Conservation (phyloP, 805 yeast species). For the Pichia paraexigua region DNA sequence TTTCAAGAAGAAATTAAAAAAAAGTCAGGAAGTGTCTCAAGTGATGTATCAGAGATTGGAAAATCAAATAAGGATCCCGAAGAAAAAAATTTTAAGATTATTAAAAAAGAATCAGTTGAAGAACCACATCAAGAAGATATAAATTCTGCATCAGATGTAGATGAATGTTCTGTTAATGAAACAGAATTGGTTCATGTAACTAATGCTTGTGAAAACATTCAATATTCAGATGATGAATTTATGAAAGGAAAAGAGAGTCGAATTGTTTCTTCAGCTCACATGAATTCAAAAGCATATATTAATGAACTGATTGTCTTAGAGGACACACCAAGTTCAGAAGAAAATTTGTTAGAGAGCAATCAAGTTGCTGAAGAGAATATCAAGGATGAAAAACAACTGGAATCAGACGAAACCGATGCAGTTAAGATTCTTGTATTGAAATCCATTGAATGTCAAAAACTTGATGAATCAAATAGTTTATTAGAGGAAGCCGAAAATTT, state of each 20-base stretch:
- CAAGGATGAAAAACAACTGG: neutral
- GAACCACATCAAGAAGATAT: neutral
- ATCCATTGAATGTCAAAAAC: no score
- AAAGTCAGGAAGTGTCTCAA: neutral
- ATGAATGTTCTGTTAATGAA: neutral
- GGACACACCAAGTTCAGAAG: neutral
- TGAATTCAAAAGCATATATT: neutral
- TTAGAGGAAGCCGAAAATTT: neutral
- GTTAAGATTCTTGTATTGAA: no score
- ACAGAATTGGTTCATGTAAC: neutral
- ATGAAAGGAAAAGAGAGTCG: neutral
- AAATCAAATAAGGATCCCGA: neutral
- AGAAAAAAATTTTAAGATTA: neutral
- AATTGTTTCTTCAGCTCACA: neutral
- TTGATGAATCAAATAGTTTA: no score
- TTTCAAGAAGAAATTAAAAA: neutral
- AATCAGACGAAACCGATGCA: neutral
- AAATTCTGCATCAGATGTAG: neutral
- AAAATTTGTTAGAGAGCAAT: neutral
- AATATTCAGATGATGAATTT: neutral
- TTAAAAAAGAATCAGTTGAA: neutral
- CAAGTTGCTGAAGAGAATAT: neutral
- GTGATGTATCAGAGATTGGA: neutral
- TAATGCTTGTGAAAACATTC: neutral
- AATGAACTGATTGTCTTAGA: neutral